Conservation (phyloP, 345 rosid genomes). For the Populus pruinosa region DNA sequence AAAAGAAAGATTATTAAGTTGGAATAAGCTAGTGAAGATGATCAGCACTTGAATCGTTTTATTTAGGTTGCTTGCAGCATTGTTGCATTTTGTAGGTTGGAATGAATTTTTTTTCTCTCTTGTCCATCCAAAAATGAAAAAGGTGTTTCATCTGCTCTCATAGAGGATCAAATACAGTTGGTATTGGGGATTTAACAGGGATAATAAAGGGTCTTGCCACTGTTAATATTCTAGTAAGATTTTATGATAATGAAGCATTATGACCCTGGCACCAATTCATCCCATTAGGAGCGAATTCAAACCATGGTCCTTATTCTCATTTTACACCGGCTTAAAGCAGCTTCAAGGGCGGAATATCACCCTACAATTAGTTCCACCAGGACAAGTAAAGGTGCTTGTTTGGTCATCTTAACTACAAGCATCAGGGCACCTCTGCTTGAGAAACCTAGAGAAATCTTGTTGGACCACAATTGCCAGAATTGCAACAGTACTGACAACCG, state of each 20-base stretch:
- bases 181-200: too few species aligned
- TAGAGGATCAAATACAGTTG: too few species aligned
- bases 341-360: constrained; percentile 34
- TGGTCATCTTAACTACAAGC: constrained; percentile 33
- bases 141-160: too few species aligned
- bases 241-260: background rate
- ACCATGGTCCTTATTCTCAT: background rate
- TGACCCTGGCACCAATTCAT: background rate
- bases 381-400: constrained; percentile 35
- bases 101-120: too few species aligned
- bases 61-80: too few species aligned
- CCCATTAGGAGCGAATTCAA: background rate
- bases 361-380: constrained; percentile 26
- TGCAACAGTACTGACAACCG: constrained; percentile 54
- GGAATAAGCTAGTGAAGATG: too few species aligned
- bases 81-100: too few species aligned
- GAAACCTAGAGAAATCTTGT: constrained; percentile 21
- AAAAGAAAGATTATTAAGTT: too few species aligned
- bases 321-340: background rate
- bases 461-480: constrained; percentile 16
- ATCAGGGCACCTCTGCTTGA: constrained; percentile 23
- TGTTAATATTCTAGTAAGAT: too few species aligned
- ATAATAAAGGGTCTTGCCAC: too few species aligned
- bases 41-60: too few species aligned
- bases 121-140: too few species aligned